A percentile compares a stretch with the other conserved stretches of the same genome.
phyloP scores from a whole-genome alignment of 371 early-diverging fungal species.

The Mortierella sp. region DNA sequence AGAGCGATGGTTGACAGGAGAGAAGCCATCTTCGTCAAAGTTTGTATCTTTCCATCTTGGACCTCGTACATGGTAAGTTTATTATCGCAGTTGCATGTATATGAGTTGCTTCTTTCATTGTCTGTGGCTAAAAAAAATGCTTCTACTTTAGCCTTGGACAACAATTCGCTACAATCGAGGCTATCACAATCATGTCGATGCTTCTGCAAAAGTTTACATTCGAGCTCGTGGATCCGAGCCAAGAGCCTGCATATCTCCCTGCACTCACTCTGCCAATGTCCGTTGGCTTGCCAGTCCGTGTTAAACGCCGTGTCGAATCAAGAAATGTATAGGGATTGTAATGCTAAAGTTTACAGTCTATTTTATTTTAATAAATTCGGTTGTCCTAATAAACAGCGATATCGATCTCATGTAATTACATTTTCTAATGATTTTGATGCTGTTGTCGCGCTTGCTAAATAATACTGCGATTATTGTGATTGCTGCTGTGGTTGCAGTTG shows the following conservation, averaged over 20 bases:
- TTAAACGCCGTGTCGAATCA: slow-evolving; percentile 19
- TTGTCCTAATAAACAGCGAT: not conserved
- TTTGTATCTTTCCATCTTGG: slow-evolving; percentile 23
- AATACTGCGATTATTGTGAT: not conserved
- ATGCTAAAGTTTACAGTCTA: not conserved
- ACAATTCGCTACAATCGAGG: slow-evolving; percentile 68
- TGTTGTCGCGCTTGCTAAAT: not conserved
- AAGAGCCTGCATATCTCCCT: slow-evolving; percentile 43
- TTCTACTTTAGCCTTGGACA: slow-evolving; percentile 55
- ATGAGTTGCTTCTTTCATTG: not conserved
- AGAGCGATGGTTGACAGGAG: slow-evolving; percentile 67
- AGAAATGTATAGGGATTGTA: not conserved
- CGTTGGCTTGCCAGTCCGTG: slow-evolving; percentile 59
- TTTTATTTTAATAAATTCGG: not conserved
- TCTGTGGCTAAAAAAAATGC: not conserved
- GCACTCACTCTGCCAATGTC: slow-evolving; percentile 64
- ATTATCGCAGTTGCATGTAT: not conserved
- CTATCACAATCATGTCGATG: slow-evolving; percentile 61
- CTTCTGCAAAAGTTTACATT: slow-evolving; percentile 45
- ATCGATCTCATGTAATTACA: not conserved
- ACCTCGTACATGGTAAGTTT: slow-evolving; percentile 20
- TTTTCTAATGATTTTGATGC: not conserved
- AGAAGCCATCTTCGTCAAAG: slow-evolving; percentile 25
- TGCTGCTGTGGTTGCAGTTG: slow-evolving; percentile 8
- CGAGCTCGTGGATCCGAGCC: slow-evolving; percentile 38